Conservation (phyloP, 352 stramenopile genomes). For the Phytophthora palmivora region DNA sequence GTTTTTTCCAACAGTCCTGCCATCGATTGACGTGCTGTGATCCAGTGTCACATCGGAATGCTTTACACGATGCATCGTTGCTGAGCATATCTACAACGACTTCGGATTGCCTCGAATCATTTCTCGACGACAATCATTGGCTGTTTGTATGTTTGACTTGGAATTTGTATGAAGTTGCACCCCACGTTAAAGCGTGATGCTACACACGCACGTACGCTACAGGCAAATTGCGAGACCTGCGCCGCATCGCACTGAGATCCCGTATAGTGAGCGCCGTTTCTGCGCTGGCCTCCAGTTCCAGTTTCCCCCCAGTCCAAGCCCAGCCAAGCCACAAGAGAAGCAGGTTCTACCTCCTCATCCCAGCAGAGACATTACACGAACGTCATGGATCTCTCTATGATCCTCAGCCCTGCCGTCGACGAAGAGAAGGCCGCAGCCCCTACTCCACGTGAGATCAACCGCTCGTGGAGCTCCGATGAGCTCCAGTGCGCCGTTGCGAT, state of each 20-base stretch:
- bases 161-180: slow-evolving; percentile 15
- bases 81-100: neutral
- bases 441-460: slow-evolving; percentile 13
- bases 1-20: neutral
- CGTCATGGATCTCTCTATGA: slow-evolving; percentile 63
- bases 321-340: slow-evolving; percentile 5
- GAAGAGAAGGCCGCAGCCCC: slow-evolving; percentile 30
- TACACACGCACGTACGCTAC: slow-evolving; percentile 13
- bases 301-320: slow-evolving; percentile 13
- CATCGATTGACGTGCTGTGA: neutral
- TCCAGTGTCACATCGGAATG: neutral
- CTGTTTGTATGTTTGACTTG: slow-evolving; percentile 11
- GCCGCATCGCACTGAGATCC: slow-evolving; percentile 23
- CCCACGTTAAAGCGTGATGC: slow-evolving; percentile 12
- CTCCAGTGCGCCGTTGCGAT: slow-evolving; percentile 70
- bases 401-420: slow-evolving; percentile 51
- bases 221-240: neutral
- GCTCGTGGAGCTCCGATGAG: slow-evolving; percentile 56
- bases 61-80: neutral
- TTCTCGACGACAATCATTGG: slow-evolving; percentile 5
- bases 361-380: neutral
- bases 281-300: slow-evolving; percentile 14
- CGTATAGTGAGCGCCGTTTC: slow-evolving; percentile 11
- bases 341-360: neutral
- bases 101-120: neutral